phyloP scores from a whole-genome alignment of 1,284 basidiomycete genomes.

The Psilocybe mexicana region DNA sequence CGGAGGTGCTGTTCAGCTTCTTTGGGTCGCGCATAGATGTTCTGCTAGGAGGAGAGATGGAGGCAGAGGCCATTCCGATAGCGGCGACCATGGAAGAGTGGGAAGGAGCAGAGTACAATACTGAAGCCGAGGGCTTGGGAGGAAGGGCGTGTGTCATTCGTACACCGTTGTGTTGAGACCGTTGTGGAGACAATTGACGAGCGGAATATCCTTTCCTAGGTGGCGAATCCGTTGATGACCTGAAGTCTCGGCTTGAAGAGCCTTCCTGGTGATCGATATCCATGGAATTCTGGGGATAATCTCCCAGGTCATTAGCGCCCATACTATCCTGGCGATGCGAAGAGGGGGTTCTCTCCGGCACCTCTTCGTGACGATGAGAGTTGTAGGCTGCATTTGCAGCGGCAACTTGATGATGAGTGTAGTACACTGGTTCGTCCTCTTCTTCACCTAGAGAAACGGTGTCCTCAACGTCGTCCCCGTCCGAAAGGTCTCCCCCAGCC shows the following conservation, averaged over 20 bases:
- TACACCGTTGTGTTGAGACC: conserved; percentile 27
- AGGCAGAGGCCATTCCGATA: conserved; percentile 55
- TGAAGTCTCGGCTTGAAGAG: conserved; percentile 17
- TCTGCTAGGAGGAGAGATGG: conserved; percentile 19
- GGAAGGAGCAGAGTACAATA: conserved; percentile 56
- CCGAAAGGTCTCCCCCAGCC: conserved; percentile 22
- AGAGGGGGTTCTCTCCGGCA: conserved; percentile 14
- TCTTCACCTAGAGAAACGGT: conserved; percentile 70
- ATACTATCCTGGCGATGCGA: conserved; percentile 10
- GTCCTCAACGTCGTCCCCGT: conserved; percentile 55
- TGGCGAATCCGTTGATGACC: conserved; percentile 11
- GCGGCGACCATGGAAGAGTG: conserved; percentile 57
- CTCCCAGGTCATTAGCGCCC: conserved; percentile 22
- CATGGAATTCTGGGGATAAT: conserved; percentile 12
- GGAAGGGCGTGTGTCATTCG: conserved; percentile 65
- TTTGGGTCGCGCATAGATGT: conserved; percentile 32
- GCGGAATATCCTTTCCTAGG: conserved; percentile 23
- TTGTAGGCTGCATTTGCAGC: conserved; percentile 7
- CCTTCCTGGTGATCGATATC: conserved; percentile 12
- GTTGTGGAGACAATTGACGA: conserved; percentile 27
- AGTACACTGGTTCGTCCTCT: conserved; percentile 54
- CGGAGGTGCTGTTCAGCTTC: conserved; percentile 31
- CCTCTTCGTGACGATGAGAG: conserved; percentile 1
- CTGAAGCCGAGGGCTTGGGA: conserved; percentile 62
- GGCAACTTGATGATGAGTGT: conserved; percentile 23